These are phyloP conservation scores for Dactylellina drechsleri DNA, from an alignment of 2,329 filamentous ascomycete genomes.

Conservation along the genomic window DNA sequence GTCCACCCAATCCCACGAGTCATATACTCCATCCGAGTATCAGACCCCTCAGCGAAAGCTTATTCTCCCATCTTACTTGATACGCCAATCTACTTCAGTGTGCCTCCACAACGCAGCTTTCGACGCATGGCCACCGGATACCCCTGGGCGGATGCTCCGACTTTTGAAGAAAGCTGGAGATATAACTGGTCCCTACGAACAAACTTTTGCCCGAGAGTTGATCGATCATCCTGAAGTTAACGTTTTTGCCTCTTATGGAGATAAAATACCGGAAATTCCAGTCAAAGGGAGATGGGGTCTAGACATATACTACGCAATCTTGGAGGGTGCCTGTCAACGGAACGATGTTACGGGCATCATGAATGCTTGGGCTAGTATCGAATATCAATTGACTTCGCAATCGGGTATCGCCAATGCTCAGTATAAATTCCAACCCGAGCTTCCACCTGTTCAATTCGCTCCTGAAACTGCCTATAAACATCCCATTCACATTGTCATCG, in stretches of 20 bases:
- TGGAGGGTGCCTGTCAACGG: slow-evolving; percentile 34
- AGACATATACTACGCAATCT: slow-evolving; percentile 40
- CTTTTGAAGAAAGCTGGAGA: slow-evolving; percentile 28
- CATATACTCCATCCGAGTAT: not conserved
- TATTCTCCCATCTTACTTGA: slow-evolving; percentile 37
- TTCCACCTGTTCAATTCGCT: slow-evolving; percentile 27
- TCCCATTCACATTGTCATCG: slow-evolving; percentile 24
- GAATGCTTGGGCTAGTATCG: slow-evolving; percentile 36
- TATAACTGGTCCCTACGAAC: slow-evolving; percentile 34
- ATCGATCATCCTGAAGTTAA: slow-evolving; percentile 50
- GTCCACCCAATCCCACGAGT: not conserved
- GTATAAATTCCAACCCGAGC: not conserved
- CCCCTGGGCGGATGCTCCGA: slow-evolving; percentile 41
- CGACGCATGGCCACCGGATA: slow-evolving; percentile 51
- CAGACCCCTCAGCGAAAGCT: slow-evolving; percentile 15
- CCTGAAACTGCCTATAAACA: slow-evolving; percentile 16
- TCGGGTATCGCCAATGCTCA: slow-evolving; percentile 17
- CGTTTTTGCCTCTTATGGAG: slow-evolving; percentile 38
- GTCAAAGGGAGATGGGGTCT: slow-evolving; percentile 37
- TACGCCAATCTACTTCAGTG: slow-evolving; percentile 36
- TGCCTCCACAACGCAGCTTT: slow-evolving; percentile 40
- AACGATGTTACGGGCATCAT: slow-evolving; percentile 31
- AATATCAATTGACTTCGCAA: slow-evolving; percentile 1
- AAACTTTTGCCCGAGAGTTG: slow-evolving; percentile 28
- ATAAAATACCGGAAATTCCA: slow-evolving; percentile 37